These are phyloP conservation scores for Musa balbisiana DNA, from an alignment of 202 grass and related monocot genomes.

Conservation along the genomic window DNA sequence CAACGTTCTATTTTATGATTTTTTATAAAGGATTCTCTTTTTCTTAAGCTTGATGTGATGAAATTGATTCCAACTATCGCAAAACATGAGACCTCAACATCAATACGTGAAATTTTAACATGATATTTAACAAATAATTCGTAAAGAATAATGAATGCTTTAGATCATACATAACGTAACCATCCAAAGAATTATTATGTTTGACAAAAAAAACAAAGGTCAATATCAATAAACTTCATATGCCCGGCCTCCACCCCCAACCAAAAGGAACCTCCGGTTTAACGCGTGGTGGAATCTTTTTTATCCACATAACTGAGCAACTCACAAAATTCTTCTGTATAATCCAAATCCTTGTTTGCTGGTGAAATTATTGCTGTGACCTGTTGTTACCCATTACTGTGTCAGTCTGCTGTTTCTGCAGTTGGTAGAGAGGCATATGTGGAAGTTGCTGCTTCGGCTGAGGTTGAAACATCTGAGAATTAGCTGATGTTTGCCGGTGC, in stretches of 20 bases:
- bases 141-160: not conserved
- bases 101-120: too few species aligned
- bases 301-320: too few species aligned
- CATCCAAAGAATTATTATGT: not conserved
- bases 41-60: too few species aligned
- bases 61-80: too few species aligned
- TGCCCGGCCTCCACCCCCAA: too few species aligned
- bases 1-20: too few species aligned
- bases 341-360: not conserved
- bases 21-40: too few species aligned
- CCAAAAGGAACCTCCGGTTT: too few species aligned
- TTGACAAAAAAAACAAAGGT: not conserved
- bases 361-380: constrained; percentile 31
- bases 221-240: not conserved
- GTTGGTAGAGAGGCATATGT: constrained; percentile 47
- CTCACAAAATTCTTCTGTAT: not conserved
- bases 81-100: too few species aligned
- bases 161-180: not conserved
- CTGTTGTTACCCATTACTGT: constrained; percentile 37
- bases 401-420: constrained; percentile 59
- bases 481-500: constrained; percentile 38
- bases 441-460: constrained; percentile 54
- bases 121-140: too few species aligned
- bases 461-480: constrained; percentile 52
- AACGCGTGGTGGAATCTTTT: too few species aligned